Conservation (phyloP, 495 filamentous ascomycete species). For the Bacidia rubella region DNA sequence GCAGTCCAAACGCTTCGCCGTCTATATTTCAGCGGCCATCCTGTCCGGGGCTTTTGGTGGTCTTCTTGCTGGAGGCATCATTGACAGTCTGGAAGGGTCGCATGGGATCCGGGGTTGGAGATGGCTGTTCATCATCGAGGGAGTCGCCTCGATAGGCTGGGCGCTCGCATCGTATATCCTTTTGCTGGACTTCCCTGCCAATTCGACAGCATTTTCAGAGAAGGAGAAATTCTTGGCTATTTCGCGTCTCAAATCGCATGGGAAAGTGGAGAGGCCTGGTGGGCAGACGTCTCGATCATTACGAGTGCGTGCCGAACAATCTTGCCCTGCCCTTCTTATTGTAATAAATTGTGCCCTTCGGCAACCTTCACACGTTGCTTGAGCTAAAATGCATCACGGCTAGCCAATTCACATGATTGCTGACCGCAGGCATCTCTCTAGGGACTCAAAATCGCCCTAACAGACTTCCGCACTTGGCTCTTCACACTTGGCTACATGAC, state of each 20-base stretch:
- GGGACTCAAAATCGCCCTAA: neutral
- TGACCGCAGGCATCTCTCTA: neutral
- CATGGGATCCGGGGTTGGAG: conserved; percentile 32
- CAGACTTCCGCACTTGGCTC: neutral
- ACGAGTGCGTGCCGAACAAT: conserved; percentile 16
- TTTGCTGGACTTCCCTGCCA: conserved; percentile 24
- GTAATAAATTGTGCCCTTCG: no score
- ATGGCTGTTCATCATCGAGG: conserved; percentile 30
- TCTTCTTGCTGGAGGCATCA: conserved; percentile 33
- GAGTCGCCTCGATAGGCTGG: conserved; percentile 14
- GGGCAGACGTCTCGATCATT: no score
- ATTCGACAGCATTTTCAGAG: conserved; percentile 17
- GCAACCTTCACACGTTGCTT: no score
- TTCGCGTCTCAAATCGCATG: neutral
- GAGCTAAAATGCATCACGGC: no score
- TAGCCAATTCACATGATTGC: no score
- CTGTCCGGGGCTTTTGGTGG: conserved; percentile 39
- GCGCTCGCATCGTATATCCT: conserved; percentile 21
- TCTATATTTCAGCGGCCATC: conserved; percentile 38
- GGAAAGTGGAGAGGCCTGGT: no score
- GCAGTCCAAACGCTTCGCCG: conserved; percentile 35
- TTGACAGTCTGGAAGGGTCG: conserved; percentile 23
- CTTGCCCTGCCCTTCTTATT: no score
- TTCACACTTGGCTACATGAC: conserved; percentile 26
- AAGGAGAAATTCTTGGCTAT: conserved; percentile 18